Evolutionary conservation across 345 rosid genomes (phyloP), one percentile per base, ranked within the genome.

Genomic region (Salix viminalis): DNA sequence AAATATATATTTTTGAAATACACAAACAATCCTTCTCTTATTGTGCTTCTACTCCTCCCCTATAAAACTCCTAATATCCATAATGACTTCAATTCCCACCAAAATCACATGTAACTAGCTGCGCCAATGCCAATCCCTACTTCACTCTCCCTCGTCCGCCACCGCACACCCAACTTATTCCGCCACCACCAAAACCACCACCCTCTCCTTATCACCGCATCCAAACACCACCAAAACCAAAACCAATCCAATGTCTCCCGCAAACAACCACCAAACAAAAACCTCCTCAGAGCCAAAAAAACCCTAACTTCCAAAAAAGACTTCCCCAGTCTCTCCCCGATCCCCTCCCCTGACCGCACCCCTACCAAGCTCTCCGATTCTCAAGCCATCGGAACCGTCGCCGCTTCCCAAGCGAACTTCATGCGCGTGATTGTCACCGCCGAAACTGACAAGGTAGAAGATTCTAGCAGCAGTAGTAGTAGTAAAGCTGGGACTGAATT

Each of bases 371-470:
- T 95, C 76, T 82, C 90, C 54, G 91, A 89, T 1, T 90, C 91
- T n/a, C 94, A 95, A 75, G 94, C 99, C 21, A 75, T 91, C 78
- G 99, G 97, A 44, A 86, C 89, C 6, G 97, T 93, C 3, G 93
- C 91, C 46, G 88, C 97, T 2, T 88, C 97, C n/a, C 97, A 95
- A 79, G 97, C 99, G 13, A 95, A 95, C 85, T 95, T 91, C 85
- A 95, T 95, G 99, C 97, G 97, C 46, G 99, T 95, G 69, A 82
- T 91, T 42, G 90, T 93, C 61, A 86, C 80, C 15, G 73, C 84
- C 12, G 80, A 60, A 7, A 41, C 77, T 74, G 50, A 64, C 65
- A 66, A 77, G 75, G 37, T 4, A 64, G 2, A 74, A 70, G 15
- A 69, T 18, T 52, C 58, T 52, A 52, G 23, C 11, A 41, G 23